phyloP scores from a whole-genome alignment of 129 eudicot species.

The Saposhnikovia divaricata region DNA sequence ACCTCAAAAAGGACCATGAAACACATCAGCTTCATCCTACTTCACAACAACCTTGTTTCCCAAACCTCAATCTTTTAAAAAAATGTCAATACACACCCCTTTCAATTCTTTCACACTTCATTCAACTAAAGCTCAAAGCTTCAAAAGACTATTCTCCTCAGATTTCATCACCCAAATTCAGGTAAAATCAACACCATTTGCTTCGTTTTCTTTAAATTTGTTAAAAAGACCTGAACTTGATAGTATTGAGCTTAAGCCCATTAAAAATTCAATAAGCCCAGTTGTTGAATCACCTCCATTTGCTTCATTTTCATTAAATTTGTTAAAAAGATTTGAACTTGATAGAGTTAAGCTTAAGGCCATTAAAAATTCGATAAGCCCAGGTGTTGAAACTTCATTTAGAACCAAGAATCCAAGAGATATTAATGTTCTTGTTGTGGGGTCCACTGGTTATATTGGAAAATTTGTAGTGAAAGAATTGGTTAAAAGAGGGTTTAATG shows the following conservation, averaged over 20 bases:
- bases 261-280: slow-evolving; percentile 28
- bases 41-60: background rate
- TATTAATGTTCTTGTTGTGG: slow-evolving; percentile 82
- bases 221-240: slow-evolving; percentile 21
- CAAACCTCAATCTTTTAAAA: slow-evolving; percentile 14
- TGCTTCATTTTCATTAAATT: slow-evolving; percentile 26
- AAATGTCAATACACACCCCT: slow-evolving; percentile 46
- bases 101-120: slow-evolving; percentile 36
- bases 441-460: slow-evolving; percentile 92
- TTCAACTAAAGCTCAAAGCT: slow-evolving; percentile 33
- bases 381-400: slow-evolving; percentile 44
- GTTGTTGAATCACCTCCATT: slow-evolving; percentile 31
- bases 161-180: slow-evolving; percentile 36
- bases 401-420: slow-evolving; percentile 63
- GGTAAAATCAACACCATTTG: slow-evolving; percentile 35
- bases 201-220: slow-evolving; percentile 25
- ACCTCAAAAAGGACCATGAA: background rate
- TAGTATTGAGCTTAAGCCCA: slow-evolving; percentile 29
- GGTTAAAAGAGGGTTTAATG: slow-evolving; percentile 80
- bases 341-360: slow-evolving; percentile 28
- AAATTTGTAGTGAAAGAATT: slow-evolving; percentile 79
- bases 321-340: slow-evolving; percentile 21
- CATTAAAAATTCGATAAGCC: slow-evolving; percentile 27
- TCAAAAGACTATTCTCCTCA: slow-evolving; percentile 31
- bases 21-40: background rate